Evolutionary conservation across 345 rosid genomes (phyloP), one percentile per base, ranked within the genome.

Genomic region (Kernera saxatilis): DNA sequence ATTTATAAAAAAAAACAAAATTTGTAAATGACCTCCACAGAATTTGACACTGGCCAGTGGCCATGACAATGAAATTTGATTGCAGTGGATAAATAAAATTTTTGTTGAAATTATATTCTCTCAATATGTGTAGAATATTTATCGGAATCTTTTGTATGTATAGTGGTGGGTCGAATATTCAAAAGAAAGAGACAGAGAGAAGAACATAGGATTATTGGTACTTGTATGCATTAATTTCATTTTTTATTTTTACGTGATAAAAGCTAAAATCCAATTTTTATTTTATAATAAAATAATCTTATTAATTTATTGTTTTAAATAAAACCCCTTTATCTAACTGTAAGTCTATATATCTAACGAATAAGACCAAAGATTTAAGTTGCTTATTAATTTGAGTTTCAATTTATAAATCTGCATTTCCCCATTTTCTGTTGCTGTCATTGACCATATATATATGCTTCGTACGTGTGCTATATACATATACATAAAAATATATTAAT

Each of bases 141-240:
- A 44, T 64, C 30, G 45, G 68, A 74, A 74, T 74, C 46, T 66
- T 57, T 74, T 74, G 72, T 29, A 30, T 26, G 53, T 40, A 23
- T 15, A 39, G 22, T 57, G 67, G 61, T 67, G 72, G 67, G 46
- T 41, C 54, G 55, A 58, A 66, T 74, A 74, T 39, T 39, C 61
- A 57, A 66, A 55, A 58, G 61, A 74, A 66, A 64, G 59, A 56
- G 59, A 73, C 58, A 55, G 55, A 65, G 26, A 44, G 72, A 36
- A 49, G 17, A 36, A 56, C 67, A 66, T 73, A 37, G 23, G 77
- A 65, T 58, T 57, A 55, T 48, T 58, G 37, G 61, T 73, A 57
- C 60, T 57, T 48, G 43, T 46, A 64, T 22, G 26, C 35, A 37
- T 27, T 19, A 8, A 8, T 1, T 32, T 40, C 17, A 13, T 4